Base-by-base conservation (phyloP, 352 stramenopile genomes). In the Phytophthora sp. region DNA sequence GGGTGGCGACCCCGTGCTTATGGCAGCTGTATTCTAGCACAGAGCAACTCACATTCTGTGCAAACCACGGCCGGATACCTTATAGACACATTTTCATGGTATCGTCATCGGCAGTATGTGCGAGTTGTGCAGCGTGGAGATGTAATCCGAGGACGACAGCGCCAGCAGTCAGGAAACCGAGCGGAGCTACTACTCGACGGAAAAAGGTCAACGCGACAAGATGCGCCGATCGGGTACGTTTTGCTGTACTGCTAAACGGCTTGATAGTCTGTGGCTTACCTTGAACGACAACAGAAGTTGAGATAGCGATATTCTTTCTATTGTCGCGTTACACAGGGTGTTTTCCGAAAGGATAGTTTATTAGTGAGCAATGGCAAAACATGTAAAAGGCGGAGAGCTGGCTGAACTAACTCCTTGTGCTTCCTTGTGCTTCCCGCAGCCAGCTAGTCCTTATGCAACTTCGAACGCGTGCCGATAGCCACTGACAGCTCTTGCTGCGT, bases 51-150 rank as follows among this genome's bases (percentile, higher is more conserved):
- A 74, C 56, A 20, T 82, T 74, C 7, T 45, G 51, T 23, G 63
- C 61, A 39, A 87, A 76, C 77, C 74, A 84, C n/a, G 72, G 77
- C 7, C 60, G 61, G 30, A 81, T 60, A 1, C 21, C 35, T 26
- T 80, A 61, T 2, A 54, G 45, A 34, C 77, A 87, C 20, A 70
- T 66, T 26, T 49, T 54, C 46, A 58, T 58, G 0, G 39, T 55
- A 23, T 37, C 26, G 2, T 21, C 5, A 27, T 65, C 52, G 3
- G 42, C 57, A 11, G n/a, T 49, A 3, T 3, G 27, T 1, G 35
- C 43, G 9, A 66, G 13, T 27, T 63, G 12, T 3, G 37, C 31
- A 46, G 51, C 51, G 34, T 48, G 51, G 21, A 69, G 8, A 50
- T 69, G 53, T 34, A 74, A 18, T 2, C 41, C 62, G 2, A 71